Conservation (phyloP, 139 green algal genomes). For the Desmodesmus armatus region DNA sequence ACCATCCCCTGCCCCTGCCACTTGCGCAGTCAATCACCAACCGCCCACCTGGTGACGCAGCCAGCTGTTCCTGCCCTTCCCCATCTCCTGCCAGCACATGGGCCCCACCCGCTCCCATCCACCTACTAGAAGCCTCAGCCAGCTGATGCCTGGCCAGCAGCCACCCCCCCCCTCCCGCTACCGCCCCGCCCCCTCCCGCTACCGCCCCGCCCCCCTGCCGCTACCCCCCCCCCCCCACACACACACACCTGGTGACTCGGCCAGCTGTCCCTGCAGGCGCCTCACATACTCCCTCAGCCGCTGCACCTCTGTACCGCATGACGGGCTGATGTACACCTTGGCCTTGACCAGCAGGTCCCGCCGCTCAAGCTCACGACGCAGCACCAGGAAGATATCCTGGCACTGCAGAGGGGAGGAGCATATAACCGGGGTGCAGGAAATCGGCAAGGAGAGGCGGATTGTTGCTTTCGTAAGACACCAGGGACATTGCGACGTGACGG, state of each 20-base stretch:
- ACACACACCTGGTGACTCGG: background rate
- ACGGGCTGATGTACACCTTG: constrained; percentile 65
- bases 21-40: background rate
- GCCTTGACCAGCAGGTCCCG: constrained; percentile 59
- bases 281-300: constrained; percentile 55
- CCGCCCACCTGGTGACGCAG: no score
- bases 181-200: background rate
- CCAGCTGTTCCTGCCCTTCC: no score
- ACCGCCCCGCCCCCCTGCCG: background rate
- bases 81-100: no score
- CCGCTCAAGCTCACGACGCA: constrained; percentile 69
- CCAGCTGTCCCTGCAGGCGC: constrained; percentile 55
- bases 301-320: constrained; percentile 26
- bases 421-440: no score
- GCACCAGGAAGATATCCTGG: constrained; percentile 68
- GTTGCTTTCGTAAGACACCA: no score
- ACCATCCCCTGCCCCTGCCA: no score
- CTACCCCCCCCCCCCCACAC: background rate
- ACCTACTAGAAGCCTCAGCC: background rate
- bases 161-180: background rate
- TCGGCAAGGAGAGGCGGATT: no score
- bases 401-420: no score
- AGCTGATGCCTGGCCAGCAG: no score
- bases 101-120: background rate
- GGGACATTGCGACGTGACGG: no score